phyloP scores from a whole-genome alignment of 1,284 basidiomycete species.

The Irpex rosettiformis region DNA sequence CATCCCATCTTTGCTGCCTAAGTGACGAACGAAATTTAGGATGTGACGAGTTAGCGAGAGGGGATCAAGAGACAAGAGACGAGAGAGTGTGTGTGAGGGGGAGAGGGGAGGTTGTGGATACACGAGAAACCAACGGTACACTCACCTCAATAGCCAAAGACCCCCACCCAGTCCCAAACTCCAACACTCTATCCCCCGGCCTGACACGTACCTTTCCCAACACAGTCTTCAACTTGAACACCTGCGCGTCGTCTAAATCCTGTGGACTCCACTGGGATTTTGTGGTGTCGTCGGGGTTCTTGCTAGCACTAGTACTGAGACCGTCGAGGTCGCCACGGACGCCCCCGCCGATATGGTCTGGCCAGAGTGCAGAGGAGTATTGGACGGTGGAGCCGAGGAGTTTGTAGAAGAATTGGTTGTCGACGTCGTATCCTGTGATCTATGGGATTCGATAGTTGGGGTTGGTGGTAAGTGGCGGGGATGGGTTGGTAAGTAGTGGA shows the following conservation, averaged over 20 bases:
- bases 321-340: constrained; percentile 18
- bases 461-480: too few species aligned
- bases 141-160: constrained; percentile 42
- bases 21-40: too few species aligned
- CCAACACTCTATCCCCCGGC: constrained; percentile 40
- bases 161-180: constrained; percentile 50
- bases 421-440: constrained; percentile 36
- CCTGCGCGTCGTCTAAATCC: constrained; percentile 20
- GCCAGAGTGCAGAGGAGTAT: constrained; percentile 42
- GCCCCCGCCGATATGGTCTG: constrained; percentile 27
- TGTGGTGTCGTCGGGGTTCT: too few species aligned
- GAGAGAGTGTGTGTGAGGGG: too few species aligned
- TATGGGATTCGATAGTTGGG: not conserved
- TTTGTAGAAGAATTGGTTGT: constrained; percentile 26
- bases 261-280: constrained; percentile 2
- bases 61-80: too few species aligned
- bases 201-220: constrained; percentile 40
- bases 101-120: not conserved
- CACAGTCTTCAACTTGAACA: constrained; percentile 34
- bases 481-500: too few species aligned
- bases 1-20: constrained; percentile 27
- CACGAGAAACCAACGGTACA: too few species aligned
- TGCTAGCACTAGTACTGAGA: too few species aligned
- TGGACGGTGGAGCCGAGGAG: constrained; percentile 45
- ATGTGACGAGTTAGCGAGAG: too few species aligned